phyloP scores from a whole-genome alignment of 768 basidiomycete genomes.

The Mycena indigotica region DNA sequence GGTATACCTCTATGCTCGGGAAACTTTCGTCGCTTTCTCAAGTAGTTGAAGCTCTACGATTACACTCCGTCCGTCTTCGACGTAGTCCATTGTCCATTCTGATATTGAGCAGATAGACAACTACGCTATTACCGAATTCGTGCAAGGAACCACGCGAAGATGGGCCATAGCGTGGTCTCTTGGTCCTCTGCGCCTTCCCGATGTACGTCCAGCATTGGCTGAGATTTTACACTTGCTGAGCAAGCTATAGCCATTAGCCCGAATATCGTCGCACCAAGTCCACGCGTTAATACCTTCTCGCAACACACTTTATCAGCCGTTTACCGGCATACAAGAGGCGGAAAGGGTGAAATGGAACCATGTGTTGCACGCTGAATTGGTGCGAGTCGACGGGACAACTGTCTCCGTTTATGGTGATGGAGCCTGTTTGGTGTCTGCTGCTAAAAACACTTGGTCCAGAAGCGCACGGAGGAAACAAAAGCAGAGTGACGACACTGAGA shows the following conservation, averaged over 20 bases:
- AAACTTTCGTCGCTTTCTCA: constrained; percentile 73
- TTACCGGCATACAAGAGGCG: constrained; percentile 14
- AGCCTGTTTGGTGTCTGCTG: constrained; percentile 7
- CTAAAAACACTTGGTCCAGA: constrained; percentile 48
- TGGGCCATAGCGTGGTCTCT: constrained; percentile 94
- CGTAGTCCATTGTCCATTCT: neutral
- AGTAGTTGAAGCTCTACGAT: constrained; percentile 58
- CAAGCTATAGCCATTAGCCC: constrained; percentile 33
- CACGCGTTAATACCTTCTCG: constrained; percentile 58
- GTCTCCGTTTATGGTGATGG: neutral
- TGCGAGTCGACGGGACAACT: constrained; percentile 30
- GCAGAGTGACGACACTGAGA: constrained; percentile 19
- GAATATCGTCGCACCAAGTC: constrained; percentile 42
- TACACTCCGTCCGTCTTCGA: constrained; percentile 31
- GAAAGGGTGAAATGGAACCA: constrained; percentile 17
- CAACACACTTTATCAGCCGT: constrained; percentile 54
- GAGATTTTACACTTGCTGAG: neutral
- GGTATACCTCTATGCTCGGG: constrained; percentile 94
- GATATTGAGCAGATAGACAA: constrained; percentile 65
- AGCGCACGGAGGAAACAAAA: constrained; percentile 56
- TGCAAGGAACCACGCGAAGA: constrained; percentile 86
- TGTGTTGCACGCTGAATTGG: constrained; percentile 34
- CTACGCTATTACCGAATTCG: constrained; percentile 81
- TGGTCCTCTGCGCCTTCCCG: constrained; percentile 62
- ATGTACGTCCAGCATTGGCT: constrained; percentile 52